A percentile compares a stretch with the other conserved stretches of the same genome.
Conservation (phyloP, 129 eudicot genomes). For the Centella asiatica region DNA sequence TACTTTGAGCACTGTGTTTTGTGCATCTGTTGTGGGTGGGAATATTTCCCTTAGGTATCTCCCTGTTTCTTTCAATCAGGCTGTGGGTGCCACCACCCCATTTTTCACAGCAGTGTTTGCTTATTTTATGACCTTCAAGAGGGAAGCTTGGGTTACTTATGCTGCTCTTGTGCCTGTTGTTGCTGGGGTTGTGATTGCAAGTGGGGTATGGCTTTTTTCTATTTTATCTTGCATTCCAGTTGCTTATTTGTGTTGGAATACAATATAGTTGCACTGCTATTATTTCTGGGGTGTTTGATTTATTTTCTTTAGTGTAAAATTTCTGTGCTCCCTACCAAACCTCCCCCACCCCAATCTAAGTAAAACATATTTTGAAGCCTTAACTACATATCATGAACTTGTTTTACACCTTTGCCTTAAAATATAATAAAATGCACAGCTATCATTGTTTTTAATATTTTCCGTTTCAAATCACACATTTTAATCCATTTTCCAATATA, state of each 20-base stretch:
- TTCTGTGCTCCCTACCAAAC: too few species aligned
- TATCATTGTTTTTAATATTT: too few species aligned
- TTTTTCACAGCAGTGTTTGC: slow-evolving; percentile 96
- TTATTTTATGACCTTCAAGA: slow-evolving; percentile 66
- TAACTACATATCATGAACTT: too few species aligned
- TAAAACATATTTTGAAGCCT: too few species aligned
- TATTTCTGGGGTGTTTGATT: neutral
- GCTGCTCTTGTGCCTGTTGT: slow-evolving; percentile 90
- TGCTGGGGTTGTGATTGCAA: slow-evolving; percentile 86
- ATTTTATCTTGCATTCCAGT: neutral
- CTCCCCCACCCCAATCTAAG: too few species aligned
- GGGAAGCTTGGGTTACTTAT: slow-evolving; percentile 86
- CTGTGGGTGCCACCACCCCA: slow-evolving; percentile 98
- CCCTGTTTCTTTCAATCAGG: slow-evolving; percentile 93
- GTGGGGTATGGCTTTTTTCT: slow-evolving; percentile 61
- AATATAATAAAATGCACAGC: too few species aligned
- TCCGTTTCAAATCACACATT: too few species aligned
- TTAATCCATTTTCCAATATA: too few species aligned
- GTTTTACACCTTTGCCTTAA: too few species aligned
- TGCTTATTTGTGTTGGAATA: neutral
- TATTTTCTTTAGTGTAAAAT: neutral
- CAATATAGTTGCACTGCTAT: neutral
- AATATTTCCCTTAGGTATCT: slow-evolving; percentile 64
- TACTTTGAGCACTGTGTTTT: slow-evolving; percentile 73
- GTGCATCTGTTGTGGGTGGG: slow-evolving; percentile 94